A percentile compares a stretch with the other conserved stretches of the same genome.
Evolutionary conservation across 2,329 filamentous ascomycete species (phyloP).

Genomic region (Cercospora nicotianae): DNA sequence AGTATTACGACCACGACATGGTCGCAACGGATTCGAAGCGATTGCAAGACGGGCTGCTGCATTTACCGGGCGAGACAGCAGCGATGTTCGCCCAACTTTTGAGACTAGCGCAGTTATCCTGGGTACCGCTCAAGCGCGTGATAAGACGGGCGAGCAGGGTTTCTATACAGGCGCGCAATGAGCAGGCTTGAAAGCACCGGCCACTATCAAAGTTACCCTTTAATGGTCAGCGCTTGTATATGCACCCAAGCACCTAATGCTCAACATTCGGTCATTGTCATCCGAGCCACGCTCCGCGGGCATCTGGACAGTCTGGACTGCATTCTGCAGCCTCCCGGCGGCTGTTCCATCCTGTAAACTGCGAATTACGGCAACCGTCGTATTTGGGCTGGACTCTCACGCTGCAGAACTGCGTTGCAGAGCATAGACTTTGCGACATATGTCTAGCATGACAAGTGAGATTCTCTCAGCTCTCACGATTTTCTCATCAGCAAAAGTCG

Average conservation of each 20-base stretch:
- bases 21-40: background rate
- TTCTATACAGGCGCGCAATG: background rate
- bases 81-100: background rate
- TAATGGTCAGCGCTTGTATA: background rate
- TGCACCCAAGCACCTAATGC: background rate
- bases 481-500: background rate
- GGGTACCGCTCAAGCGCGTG: background rate
- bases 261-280: background rate
- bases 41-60: background rate
- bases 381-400: background rate
- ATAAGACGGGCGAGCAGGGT: background rate
- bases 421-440: background rate
- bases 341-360: background rate
- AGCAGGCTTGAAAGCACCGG: background rate
- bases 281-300: background rate
- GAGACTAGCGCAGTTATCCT: background rate
- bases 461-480: background rate
- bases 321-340: background rate
- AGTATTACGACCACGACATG: background rate
- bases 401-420: background rate
- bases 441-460: background rate
- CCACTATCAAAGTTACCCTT: conserved; percentile 1
- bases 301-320: background rate
- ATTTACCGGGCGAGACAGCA: background rate
- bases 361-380: background rate